Evolutionary conservation across 2,329 filamentous ascomycete species (phyloP), one percentile per base, ranked within the genome.

Genomic region (Paracamarosporium sp.): DNA sequence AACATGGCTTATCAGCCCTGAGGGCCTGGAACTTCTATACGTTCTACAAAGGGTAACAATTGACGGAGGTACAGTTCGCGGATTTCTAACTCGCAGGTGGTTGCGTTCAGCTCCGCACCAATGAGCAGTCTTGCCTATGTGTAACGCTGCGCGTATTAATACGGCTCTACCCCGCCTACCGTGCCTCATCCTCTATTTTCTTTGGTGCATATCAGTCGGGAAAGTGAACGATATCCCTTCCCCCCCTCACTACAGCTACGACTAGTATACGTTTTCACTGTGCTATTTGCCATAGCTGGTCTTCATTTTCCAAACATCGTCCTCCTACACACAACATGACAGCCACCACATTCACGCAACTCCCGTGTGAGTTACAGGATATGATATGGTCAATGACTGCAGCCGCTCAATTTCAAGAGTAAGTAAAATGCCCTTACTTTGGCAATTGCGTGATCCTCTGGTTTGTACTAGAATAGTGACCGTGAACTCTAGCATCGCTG

Each of bases 331-430:
- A 7, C 40, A 43, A 27, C 40, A 47, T 47, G 44, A 11, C 44
- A 47, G 17, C 44, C 25, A 31, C 17, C 28, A 33, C 44, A 20
- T 33, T 47, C 25, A 33, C n/a, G 25, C 44, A 47, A 24, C 25
- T 47, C 28, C 44, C 44, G 17, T 28, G 44, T 22, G 44, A 47
- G n/a, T 13, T 47, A 47, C 25, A 28, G n/a, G 44, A 47, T 47
- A 47, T 47, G 44, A n/a, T 47, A 33, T 47, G 44, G 44, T 31
- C 28, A 22, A 28, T 28, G n/a, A n/a, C 13, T 33, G 44, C 44
- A 12, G 44, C 44, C 28, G 44, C 17, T 47, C 44, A 47, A 30
- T 47, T 33, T 47, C 44, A 47, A 33, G 9, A 47, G 50, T 40
- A 41, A 38, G 44, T 47, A 17, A 30, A n/a, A 47, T 30, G 25